Conservation (phyloP, 495 filamentous ascomycete genomes). For the Echria macrotheca region DNA sequence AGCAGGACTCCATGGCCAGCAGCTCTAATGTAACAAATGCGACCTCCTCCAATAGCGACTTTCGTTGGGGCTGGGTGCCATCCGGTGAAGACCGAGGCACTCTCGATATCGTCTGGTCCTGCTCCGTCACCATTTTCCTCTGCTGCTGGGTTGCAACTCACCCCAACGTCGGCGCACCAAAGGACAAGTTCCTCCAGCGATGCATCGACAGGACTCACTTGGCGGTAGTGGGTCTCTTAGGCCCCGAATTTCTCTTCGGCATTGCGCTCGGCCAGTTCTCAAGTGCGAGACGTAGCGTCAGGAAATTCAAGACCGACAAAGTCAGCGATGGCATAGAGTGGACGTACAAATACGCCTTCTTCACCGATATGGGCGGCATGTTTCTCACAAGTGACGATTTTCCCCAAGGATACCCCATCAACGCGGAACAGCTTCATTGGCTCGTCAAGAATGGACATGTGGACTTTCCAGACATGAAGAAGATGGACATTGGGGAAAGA, state of each 20-base stretch:
- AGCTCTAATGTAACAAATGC: neutral
- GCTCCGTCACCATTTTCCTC: slow-evolving; percentile 14
- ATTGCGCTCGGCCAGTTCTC: slow-evolving; percentile 15
- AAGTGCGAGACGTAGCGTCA: slow-evolving; percentile 4
- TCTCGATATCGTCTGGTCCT: slow-evolving; percentile 17
- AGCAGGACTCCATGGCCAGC: neutral
- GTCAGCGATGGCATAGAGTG: slow-evolving; percentile 13
- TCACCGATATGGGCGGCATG: slow-evolving; percentile 35
- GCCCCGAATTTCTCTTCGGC: slow-evolving; percentile 12
- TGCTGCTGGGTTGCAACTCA: slow-evolving; percentile 13
- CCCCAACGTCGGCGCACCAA: slow-evolving; percentile 8
- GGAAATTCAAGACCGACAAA: neutral
- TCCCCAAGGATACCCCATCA: slow-evolving; percentile 24
- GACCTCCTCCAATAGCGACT: neutral
- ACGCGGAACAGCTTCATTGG: slow-evolving; percentile 32
- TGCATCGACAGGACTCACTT: neutral
- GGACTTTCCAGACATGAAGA: slow-evolving; percentile 13
- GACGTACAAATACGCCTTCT: slow-evolving; percentile 34
- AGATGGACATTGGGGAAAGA: slow-evolving; percentile 31
- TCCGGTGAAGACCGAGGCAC: slow-evolving; percentile 8
- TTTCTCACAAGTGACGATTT: slow-evolving; percentile 16
- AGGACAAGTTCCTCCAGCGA: slow-evolving; percentile 6
- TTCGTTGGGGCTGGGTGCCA: slow-evolving; percentile 1
- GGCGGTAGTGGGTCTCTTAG: neutral
- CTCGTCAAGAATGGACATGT: slow-evolving; percentile 21